Evolutionary conservation across 1,284 basidiomycete species (phyloP), one percentile per base, ranked within the genome.

Genomic region (Melampsora larici-populina): DNA sequence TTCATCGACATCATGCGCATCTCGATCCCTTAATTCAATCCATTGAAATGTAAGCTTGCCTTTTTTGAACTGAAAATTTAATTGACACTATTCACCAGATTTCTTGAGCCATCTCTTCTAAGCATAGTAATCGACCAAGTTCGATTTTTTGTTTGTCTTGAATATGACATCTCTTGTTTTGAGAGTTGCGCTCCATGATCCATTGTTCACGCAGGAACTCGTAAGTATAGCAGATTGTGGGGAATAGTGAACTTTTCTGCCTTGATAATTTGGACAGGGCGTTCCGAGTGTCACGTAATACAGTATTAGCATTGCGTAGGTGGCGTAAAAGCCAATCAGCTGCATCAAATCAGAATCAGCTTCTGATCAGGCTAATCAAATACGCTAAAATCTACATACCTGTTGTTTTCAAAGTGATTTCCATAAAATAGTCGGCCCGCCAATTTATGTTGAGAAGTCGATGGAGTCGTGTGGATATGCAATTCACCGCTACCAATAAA

Each of bases 181-280:
- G 68, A n/a, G 49, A 49, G 0, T 21, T 17, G 13, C 36, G 49
- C 31, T 70, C 68, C 18, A 48, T 3, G 11, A 1, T 48, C 68
- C 68, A 70, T 48, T 70, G 68, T 48, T 33, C 11, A n/a, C 31
- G 48, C 17, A 70, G 55, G 26, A 51, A 70, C 0, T 13, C 29
- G n/a, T 49, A 18, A 7, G 68, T 55, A 49, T 70, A 70, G 6
- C 48, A 0, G 4, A 55, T 55, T 4, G 26, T 17, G 13, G 40
- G 40, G 15, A n/a, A 31, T 8, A 48, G 9, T 11, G 48, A 36
- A n/a, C 33, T 70, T 6, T 17, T n/a, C 26, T 33, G 7, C 4
- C 17, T 11, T 11, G 31, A 55, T 40, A 70, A 55, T 1, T 29
- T 29, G 1, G 15, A 1, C 21, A 71, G 70, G 1, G 24, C 5